Conservation (phyloP, 1,139 yeast genomes). For the Pichia sp. region DNA sequence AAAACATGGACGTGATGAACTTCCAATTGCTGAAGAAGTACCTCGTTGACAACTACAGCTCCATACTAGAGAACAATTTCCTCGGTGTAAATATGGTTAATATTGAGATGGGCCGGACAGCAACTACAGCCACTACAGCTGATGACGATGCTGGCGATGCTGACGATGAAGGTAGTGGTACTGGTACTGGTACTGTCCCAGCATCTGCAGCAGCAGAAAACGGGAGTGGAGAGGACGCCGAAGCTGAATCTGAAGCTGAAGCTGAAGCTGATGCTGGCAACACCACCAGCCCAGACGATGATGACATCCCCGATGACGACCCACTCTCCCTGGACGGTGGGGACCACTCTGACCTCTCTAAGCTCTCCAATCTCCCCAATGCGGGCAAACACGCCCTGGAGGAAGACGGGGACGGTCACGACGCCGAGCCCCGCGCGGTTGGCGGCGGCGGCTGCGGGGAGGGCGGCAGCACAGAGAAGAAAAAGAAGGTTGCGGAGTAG, state of each 20-base stretch:
- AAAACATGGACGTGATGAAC: slow-evolving; percentile 38
- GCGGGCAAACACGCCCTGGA: background rate
- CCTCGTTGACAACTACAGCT: slow-evolving; percentile 44
- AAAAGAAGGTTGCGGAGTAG: background rate
- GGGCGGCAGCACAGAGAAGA: background rate
- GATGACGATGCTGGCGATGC: background rate
- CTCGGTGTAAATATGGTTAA: slow-evolving; percentile 30
- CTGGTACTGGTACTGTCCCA: too few species aligned
- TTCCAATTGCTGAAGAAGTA: slow-evolving; percentile 49
- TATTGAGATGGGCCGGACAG: background rate
- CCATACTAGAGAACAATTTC: slow-evolving; percentile 37
- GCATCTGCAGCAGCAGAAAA: too few species aligned
- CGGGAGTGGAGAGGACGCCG: too few species aligned
- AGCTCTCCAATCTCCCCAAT: background rate
- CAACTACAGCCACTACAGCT: background rate
- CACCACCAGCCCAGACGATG: too few species aligned
- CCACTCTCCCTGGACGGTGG: background rate
- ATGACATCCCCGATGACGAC: too few species aligned
- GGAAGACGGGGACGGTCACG: background rate
- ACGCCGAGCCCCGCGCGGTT: background rate
- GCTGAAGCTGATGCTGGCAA: too few species aligned
- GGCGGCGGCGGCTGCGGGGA: background rate
- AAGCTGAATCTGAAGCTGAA: too few species aligned
- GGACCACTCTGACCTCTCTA: background rate
- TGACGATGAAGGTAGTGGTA: background rate